These are phyloP conservation scores for Candida glucosophila DNA, from an alignment of 1,139 yeast genomes.

Conservation along the genomic window DNA sequence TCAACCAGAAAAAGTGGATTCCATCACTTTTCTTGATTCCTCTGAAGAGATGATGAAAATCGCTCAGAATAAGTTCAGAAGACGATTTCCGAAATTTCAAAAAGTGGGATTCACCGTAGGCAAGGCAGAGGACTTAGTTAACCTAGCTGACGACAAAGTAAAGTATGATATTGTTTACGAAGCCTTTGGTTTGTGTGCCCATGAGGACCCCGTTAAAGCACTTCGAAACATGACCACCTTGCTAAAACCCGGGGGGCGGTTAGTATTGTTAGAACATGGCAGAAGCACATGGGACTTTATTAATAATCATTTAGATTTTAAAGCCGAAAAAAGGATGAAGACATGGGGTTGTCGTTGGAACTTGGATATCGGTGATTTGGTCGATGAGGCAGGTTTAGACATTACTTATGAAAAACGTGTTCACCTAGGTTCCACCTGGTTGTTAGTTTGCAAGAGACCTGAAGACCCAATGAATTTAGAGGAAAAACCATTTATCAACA, in stretches of 20 bases:
- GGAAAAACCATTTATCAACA: constrained; percentile 37
- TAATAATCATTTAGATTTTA: constrained; percentile 71
- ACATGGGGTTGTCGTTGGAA: constrained; percentile 99
- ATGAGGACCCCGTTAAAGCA: constrained; percentile 83
- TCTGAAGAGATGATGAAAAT: constrained; percentile 78
- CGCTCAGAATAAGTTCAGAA: constrained; percentile 66
- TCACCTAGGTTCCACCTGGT: constrained; percentile 94
- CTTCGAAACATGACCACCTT: constrained; percentile 63
- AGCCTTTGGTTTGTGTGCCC: constrained; percentile 93
- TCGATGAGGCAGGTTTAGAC: constrained; percentile 78
- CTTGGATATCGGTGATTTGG: constrained; percentile 77
- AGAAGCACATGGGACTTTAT: constrained; percentile 72
- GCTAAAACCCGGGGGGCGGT: constrained; percentile 85
- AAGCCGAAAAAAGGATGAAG: constrained; percentile 76
- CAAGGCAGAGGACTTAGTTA: constrained; percentile 75
- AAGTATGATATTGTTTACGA: constrained; percentile 89
- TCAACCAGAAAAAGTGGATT: constrained; percentile 48
- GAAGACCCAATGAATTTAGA: constrained; percentile 45
- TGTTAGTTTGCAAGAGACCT: constrained; percentile 64
- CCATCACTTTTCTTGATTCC: constrained; percentile 81
- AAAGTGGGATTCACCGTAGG: constrained; percentile 85
- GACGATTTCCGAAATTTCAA: constrained; percentile 53
- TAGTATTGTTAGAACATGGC: constrained; percentile 86
- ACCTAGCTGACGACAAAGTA: constrained; percentile 40
- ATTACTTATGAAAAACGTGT: constrained; percentile 70